Conservation (phyloP, 2,329 filamentous ascomycete species). For the Trichoderma gracile region DNA sequence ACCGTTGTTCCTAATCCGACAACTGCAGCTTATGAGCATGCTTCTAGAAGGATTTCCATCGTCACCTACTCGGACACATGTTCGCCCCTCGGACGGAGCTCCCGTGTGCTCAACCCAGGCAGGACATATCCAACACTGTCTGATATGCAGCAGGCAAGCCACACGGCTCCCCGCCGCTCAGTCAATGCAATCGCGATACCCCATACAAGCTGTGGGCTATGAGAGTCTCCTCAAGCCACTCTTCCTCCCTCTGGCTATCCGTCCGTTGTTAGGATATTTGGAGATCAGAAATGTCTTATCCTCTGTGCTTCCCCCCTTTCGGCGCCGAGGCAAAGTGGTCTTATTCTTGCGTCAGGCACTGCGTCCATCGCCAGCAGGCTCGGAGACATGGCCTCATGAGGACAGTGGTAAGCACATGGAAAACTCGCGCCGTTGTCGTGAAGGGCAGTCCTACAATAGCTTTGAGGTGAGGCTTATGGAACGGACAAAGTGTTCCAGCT, state of each 20-base stretch:
- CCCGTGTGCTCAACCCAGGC: background rate
- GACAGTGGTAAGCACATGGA: background rate
- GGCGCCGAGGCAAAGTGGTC: constrained; percentile 2
- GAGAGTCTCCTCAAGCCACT: background rate
- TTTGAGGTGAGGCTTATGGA: background rate
- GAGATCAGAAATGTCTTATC: constrained; percentile 13
- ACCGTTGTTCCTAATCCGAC: background rate
- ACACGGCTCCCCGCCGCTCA: constrained; percentile 8
- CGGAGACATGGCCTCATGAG: background rate
- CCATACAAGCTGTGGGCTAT: background rate
- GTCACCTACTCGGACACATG: background rate
- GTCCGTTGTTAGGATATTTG: background rate
- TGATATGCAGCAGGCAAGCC: constrained; percentile 12
- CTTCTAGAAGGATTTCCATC: constrained; percentile 14
- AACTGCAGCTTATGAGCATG: background rate
- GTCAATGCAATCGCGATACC: background rate
- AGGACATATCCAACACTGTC: background rate
- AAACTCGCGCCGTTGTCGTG: background rate
- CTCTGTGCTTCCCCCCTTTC: constrained; percentile 13
- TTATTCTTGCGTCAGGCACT: background rate
- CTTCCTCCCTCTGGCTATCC: background rate
- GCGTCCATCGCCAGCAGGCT: background rate
- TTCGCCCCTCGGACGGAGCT: background rate
- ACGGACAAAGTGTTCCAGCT: background rate
- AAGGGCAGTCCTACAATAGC: constrained; percentile 19